Conservation (phyloP, 2,329 filamentous ascomycete genomes). For the Diaporthe citri region DNA sequence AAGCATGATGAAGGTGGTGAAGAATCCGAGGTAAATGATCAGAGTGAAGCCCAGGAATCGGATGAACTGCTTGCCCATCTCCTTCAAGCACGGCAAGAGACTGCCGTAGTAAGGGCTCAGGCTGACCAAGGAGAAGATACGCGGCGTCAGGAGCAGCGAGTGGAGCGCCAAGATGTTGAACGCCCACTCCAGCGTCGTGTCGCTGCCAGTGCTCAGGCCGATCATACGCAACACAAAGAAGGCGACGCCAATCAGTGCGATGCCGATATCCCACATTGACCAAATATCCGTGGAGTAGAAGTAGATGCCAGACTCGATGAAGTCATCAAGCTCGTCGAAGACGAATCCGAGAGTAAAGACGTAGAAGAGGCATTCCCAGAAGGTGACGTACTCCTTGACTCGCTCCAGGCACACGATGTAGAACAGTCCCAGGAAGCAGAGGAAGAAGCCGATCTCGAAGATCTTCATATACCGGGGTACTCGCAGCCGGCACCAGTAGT, state of each 20-base stretch:
- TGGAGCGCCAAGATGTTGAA: slow-evolving; percentile 35
- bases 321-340: slow-evolving; percentile 37
- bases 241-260: slow-evolving; percentile 51
- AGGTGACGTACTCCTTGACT: slow-evolving; percentile 13
- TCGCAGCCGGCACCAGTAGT: slow-evolving; percentile 77
- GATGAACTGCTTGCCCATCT: slow-evolving; percentile 38
- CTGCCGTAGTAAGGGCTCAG: slow-evolving; percentile 33
- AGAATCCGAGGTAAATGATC: slow-evolving; percentile 36
- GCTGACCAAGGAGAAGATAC: slow-evolving; percentile 35
- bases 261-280: slow-evolving; percentile 36
- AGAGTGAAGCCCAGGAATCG: slow-evolving; percentile 35
- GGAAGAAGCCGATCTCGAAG: slow-evolving; percentile 80
- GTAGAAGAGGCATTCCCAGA: slow-evolving; percentile 33
- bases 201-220: slow-evolving; percentile 26
- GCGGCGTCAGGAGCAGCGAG: slow-evolving; percentile 32
- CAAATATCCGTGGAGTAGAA: slow-evolving; percentile 37
- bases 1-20: slow-evolving; percentile 35
- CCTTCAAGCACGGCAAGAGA: slow-evolving; percentile 33
- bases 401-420: slow-evolving; percentile 31
- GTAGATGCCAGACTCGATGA: slow-evolving; percentile 32
- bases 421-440: slow-evolving; percentile 60
- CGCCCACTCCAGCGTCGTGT: slow-evolving; percentile 19
- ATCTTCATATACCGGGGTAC: slow-evolving; percentile 80
- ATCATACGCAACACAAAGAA: slow-evolving; percentile 56
- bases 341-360: slow-evolving; percentile 24